phyloP scores from a whole-genome alignment of 352 stramenopile species.

The Sclerospora graminicola region DNA sequence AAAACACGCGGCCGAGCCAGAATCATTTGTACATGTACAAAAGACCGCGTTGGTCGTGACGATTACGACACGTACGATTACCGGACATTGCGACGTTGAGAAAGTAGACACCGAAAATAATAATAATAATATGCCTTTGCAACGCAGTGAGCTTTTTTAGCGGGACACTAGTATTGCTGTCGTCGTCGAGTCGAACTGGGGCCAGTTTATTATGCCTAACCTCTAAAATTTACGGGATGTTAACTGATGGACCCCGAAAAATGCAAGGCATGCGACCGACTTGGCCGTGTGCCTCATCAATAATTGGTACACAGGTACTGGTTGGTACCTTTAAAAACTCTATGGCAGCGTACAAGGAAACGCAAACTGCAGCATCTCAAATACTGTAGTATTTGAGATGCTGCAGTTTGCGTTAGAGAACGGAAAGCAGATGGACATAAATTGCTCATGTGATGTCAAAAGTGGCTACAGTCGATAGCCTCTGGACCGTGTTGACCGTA shows the following conservation, averaged over 20 bases:
- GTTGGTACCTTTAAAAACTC: too few species aligned
- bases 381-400: background rate
- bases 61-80: background rate
- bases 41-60: background rate
- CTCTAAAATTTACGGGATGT: background rate
- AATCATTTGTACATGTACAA: too few species aligned
- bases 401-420: background rate
- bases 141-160: too few species aligned
- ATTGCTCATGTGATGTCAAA: too few species aligned
- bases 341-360: too few species aligned
- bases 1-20: conserved; percentile 5
- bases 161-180: too few species aligned
- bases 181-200: conserved; percentile 11
- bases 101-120: conserved; percentile 1
- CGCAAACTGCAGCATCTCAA: background rate
- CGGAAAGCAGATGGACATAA: too few species aligned
- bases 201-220: conserved; percentile 6
- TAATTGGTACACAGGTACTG: too few species aligned
- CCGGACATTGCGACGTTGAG: background rate
- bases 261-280: conserved; percentile 2
- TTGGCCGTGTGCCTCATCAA: conserved; percentile 9
- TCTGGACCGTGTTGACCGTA: too few species aligned
- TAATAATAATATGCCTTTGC: too few species aligned
- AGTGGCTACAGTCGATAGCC: too few species aligned
- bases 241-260: conserved; percentile 3